Base-by-base conservation (phyloP, 192 early-diverging fungal genomes). In the Pecoramyces ruminantium region DNA sequence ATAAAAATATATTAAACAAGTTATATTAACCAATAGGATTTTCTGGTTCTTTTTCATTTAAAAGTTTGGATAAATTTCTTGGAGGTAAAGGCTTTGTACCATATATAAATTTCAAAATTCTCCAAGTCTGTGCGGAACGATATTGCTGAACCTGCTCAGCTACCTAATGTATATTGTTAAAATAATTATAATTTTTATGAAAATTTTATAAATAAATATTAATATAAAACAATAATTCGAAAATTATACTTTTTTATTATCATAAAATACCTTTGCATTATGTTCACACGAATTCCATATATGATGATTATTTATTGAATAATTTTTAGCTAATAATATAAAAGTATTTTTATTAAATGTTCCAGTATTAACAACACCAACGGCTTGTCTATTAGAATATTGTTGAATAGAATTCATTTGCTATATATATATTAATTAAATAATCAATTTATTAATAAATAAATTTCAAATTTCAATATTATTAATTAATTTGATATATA, bases 121-220 rank as follows among this genome's bases (percentile, higher is more conserved):
- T 92, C 94, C 94, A 95, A 11, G 93, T 92, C 81, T 94, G 93
- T 13, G 92, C 87, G 13, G 90, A 88, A 29, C 90, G 85, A 67
- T 87, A 89, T 40, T 86, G 83, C 51, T 89, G 88, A 29, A 91
- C 83, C 78, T 92, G 86, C 83, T 85, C 86, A 6, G 93, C 93
- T 38, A 90, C 79, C 87, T 93, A 79, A 4, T n/a, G n/a, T n/a
- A n/a, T n/a, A n/a, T n/a, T n/a, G n/a, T n/a, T n/a, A n/a, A n/a
- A n/a, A n/a, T n/a, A n/a, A n/a, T n/a, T n/a, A n/a, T n/a, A n/a
- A n/a, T n/a, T n/a, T n/a, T n/a, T n/a, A n/a, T n/a, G n/a, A n/a
- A n/a, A n/a, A n/a, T n/a, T n/a, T n/a, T n/a, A n/a, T n/a, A n/a
- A n/a, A n/a, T n/a, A n/a, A n/a, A n/a, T n/a, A n/a, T n/a, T n/a